A percentile compares a stretch with the other conserved stretches of the same genome.
These are phyloP conservation scores for Lophiostoma macrostomum DNA, from an alignment of 495 filamentous ascomycete species.

Conservation along the genomic window DNA sequence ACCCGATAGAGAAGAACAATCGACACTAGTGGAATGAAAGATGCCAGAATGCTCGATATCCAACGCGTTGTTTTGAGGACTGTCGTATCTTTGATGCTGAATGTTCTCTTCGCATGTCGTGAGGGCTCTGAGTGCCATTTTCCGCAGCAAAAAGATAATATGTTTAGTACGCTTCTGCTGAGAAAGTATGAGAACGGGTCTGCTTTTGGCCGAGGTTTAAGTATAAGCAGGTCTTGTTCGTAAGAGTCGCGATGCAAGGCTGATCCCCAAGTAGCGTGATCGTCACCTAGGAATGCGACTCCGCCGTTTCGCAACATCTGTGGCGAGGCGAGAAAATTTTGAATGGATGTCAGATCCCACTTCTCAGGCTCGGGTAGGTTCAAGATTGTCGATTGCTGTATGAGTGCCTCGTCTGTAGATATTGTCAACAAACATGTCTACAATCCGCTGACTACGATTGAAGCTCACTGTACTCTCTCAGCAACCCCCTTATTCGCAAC, in stretches of 20 bases:
- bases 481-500: neutral
- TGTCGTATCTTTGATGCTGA: neutral
- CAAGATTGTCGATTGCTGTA: slow-evolving; percentile 2
- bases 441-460: neutral
- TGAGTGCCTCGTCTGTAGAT: neutral
- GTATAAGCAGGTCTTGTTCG: neutral
- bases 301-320: neutral
- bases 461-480: slow-evolving; percentile 5
- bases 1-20: slow-evolving; percentile 7
- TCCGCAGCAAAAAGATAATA: neutral
- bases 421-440: too few species aligned
- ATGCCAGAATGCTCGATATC: slow-evolving; percentile 7
- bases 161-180: neutral
- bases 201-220: neutral
- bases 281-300: neutral
- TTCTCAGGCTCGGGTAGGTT: neutral
- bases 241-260: neutral
- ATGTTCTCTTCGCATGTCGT: neutral
- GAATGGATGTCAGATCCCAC: neutral
- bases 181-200: slow-evolving; percentile 9
- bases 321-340: neutral
- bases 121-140: neutral
- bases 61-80: slow-evolving; percentile 4
- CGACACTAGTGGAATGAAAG: neutral
- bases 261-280: neutral